Base-by-base conservation (phyloP, 1,284 basidiomycete species). In the Marasmius tenuissimus region DNA sequence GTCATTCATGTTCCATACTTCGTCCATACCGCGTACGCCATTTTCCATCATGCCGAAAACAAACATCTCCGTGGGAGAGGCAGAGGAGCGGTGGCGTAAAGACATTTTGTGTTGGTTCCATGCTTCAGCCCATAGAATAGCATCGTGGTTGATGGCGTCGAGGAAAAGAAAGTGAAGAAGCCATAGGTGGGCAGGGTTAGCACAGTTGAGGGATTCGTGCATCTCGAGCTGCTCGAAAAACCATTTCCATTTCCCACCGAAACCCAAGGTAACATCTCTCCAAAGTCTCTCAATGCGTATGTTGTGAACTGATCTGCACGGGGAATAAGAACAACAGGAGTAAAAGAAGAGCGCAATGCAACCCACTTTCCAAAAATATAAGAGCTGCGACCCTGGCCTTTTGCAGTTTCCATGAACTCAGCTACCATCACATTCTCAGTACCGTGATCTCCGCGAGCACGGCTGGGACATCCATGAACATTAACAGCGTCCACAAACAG, bases 351-450 rank as follows among this genome's bases (percentile, higher is more conserved):
- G n/a, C n/a, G n/a, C n/a, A n/a, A n/a, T n/a, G n/a, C n/a, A n/a
- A n/a, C n/a, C 45, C 22, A 73, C 72, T 65, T 63, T 57, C 74
- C 73, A 68, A 69, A 75, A 0, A 76, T 71, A 61, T 75, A 75
- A n/a, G n/a, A n/a, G n/a, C n/a, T n/a, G n/a, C 2, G 71, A 73
- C 0, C 71, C 71, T 6, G 64, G 0, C 72, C 73, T 7, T 62
- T 58, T 9, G 56, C 4, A 9, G 66, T 18, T 33, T 72, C 69
- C 70, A 75, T 76, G 20, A 57, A 66, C 1, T 64, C 70, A 14
- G 73, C 72, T 45, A 74, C 71, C 4, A 66, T 42, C 0, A 75
- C 8, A 60, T 76, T 76, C 53, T 76, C 74, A 3, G 59, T 63
- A 0, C 74, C 73, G 67, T 75, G 74, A 59, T 77, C 75, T 4